These are phyloP conservation scores for Trichophyton equinum DNA, from an alignment of 2,329 filamentous ascomycete species.

Conservation along the genomic window DNA sequence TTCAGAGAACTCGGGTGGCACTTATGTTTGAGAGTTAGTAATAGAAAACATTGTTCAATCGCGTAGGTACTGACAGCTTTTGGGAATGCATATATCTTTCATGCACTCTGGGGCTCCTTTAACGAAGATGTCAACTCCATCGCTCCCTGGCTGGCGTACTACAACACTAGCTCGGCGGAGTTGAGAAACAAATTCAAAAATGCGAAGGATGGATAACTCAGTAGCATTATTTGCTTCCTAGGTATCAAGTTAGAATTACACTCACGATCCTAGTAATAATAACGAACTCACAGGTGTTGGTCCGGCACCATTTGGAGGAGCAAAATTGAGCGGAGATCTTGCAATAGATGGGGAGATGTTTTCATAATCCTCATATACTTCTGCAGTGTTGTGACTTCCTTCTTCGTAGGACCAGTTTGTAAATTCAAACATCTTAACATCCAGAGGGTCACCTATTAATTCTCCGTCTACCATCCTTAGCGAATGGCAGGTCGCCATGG, in stretches of 20 bases:
- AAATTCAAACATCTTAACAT: slow-evolving; percentile 98
- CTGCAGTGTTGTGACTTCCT: slow-evolving; percentile 55
- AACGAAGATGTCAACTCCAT: slow-evolving; percentile 77
- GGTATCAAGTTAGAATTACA: not conserved
- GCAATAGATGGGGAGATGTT: slow-evolving; percentile 67
- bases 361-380: slow-evolving; percentile 63
- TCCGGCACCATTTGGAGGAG: slow-evolving; percentile 37
- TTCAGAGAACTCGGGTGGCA: slow-evolving; percentile 82
- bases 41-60: slow-evolving; percentile 4
- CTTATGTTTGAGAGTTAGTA: slow-evolving; percentile 28
- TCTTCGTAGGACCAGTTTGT: slow-evolving; percentile 89
- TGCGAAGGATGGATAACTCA: slow-evolving; percentile 80
- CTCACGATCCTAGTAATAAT: not conserved
- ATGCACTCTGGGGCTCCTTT: slow-evolving; percentile 96
- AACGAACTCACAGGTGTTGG: slow-evolving; percentile 12
- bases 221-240: not conserved
- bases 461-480: slow-evolving; percentile 76
- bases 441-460: slow-evolving; percentile 82
- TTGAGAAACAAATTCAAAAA: slow-evolving; percentile 91
- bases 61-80: slow-evolving; percentile 53
- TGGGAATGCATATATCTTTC: slow-evolving; percentile 76
- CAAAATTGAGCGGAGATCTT: slow-evolving; percentile 51
- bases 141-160: slow-evolving; percentile 74
- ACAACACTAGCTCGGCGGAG: slow-evolving; percentile 85
- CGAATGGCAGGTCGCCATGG: slow-evolving; percentile 96